Percentiles rank a stretch among this genome's conserved stretches.
phyloP scores from a whole-genome alignment of 2,329 filamentous ascomycete genomes.

The Lachnellula subtilissima region DNA sequence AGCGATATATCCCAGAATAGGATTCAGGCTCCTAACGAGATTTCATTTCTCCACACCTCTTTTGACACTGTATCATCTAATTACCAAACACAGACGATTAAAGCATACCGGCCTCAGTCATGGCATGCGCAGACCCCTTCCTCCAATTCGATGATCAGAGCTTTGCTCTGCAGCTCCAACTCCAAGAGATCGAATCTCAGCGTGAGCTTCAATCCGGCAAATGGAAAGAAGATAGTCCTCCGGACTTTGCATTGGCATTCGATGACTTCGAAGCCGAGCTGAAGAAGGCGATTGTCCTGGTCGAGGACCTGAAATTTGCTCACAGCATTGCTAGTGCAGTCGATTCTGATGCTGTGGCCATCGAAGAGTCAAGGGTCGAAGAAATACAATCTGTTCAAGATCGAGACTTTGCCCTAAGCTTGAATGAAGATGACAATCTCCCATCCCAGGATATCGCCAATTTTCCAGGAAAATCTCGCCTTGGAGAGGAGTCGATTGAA shows the following conservation, averaged over 20 bases:
- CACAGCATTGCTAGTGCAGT: slow-evolving; percentile 22
- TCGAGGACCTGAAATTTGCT: slow-evolving; percentile 23
- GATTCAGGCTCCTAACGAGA: no score
- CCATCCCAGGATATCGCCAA: slow-evolving; percentile 6
- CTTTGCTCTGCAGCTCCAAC: slow-evolving; percentile 25
- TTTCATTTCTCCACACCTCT: background rate
- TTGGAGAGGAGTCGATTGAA: slow-evolving; percentile 13
- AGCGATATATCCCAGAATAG: no score
- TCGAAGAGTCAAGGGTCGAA: slow-evolving; percentile 15
- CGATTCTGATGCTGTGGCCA: slow-evolving; percentile 15
- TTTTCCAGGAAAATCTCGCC: slow-evolving; percentile 6
- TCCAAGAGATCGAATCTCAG: slow-evolving; percentile 22
- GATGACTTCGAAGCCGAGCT: slow-evolving; percentile 23
- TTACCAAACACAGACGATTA: background rate
- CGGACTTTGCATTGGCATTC: slow-evolving; percentile 21
- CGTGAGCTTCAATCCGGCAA: slow-evolving; percentile 20
- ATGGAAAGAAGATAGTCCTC: slow-evolving; percentile 20
- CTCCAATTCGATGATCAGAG: slow-evolving; percentile 21
- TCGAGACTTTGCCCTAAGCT: slow-evolving; percentile 13
- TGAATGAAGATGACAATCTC: slow-evolving; percentile 15
- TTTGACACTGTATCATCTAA: background rate
- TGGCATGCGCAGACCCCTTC: slow-evolving; percentile 10
- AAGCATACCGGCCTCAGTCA: slow-evolving; percentile 2
- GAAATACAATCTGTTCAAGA: slow-evolving; percentile 14
- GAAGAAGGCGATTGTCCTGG: slow-evolving; percentile 14